A percentile compares a stretch with the other conserved stretches of the same genome.
Evolutionary conservation across 140 eudicot genomes (phyloP).

Genomic region (Ambrosia hybrid): DNA sequence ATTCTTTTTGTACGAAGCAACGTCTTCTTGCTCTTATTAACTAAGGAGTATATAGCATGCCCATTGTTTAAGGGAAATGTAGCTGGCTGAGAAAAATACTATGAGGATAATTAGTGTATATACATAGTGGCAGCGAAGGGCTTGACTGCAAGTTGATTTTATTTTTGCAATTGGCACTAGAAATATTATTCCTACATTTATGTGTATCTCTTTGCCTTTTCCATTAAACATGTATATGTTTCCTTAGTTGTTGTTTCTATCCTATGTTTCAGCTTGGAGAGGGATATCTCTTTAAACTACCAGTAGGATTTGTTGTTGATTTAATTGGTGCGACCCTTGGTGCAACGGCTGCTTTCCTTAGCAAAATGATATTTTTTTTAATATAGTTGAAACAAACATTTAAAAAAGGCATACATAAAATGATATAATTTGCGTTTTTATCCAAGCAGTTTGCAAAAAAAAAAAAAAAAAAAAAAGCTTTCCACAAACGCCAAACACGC

Average conservation of each 20-base stretch:
- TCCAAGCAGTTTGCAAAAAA: conserved; percentile 1
- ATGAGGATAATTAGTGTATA: too few species aligned
- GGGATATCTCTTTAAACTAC: conserved; percentile 92
- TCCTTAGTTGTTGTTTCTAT: conserved; percentile 9
- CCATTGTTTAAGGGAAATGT: too few species aligned
- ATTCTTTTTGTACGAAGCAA: too few species aligned
- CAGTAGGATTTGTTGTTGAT: conserved; percentile 88
- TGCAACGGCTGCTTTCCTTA: conserved; percentile 92
- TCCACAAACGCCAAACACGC: too few species aligned
- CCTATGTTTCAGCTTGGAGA: conserved; percentile 79
- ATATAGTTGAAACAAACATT: conserved; percentile 13
- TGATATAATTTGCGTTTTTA: conserved; percentile 15
- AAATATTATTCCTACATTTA: background rate
- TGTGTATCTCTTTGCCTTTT: background rate
- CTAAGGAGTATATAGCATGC: too few species aligned
- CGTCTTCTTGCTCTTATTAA: too few species aligned
- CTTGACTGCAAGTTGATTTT: background rate
- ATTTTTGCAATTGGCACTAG: background rate
- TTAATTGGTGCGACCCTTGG: conserved; percentile 92
- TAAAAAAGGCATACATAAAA: conserved; percentile 1
- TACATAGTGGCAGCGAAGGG: too few species aligned
- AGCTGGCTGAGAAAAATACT: too few species aligned
- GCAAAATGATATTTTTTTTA: conserved; percentile 65
- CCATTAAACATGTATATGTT: conserved; percentile 2
- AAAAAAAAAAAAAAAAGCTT: too few species aligned